Percentiles rank a stretch among this genome's conserved stretches.
Conservation (phyloP, 2,329 filamentous ascomycete genomes). For the Beauveria sp. region DNA sequence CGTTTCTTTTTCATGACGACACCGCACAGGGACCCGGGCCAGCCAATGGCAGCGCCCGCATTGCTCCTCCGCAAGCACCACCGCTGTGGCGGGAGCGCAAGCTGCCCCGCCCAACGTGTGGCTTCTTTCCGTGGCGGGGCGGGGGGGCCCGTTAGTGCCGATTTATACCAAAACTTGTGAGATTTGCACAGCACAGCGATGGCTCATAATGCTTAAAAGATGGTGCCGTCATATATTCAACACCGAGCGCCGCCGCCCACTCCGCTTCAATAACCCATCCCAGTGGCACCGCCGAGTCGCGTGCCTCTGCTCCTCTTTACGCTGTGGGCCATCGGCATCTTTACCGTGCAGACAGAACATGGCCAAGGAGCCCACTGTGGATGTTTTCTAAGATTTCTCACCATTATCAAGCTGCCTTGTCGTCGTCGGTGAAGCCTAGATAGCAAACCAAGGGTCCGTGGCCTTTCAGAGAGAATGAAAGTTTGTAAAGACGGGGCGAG, state of each 20-base stretch:
- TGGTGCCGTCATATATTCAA: not conserved
- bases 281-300: not conserved
- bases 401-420: no score
- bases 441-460: not conserved
- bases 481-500: not conserved
- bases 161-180: conserved; percentile 4
- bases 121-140: not conserved
- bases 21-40: not conserved
- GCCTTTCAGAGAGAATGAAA: not conserved
- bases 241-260: not conserved
- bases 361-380: conserved; percentile 2
- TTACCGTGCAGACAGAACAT: not conserved
- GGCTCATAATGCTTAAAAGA: not conserved
- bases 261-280: not conserved
- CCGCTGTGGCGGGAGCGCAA: conserved; percentile 2
- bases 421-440: conserved; percentile 1
- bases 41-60: not conserved
- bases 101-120: not conserved
- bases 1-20: not conserved
- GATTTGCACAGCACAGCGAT: conserved; percentile 5
- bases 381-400: not conserved
- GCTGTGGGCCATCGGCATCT: not conserved
- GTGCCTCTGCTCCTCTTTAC: conserved; percentile 1
- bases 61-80: conserved; percentile 3
- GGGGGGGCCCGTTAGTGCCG: conserved; percentile 3